A percentile compares a stretch with the other conserved stretches of the same genome.
phyloP scores from a whole-genome alignment of 2,329 filamentous ascomycete genomes.

The Trichoderma asperellum region DNA sequence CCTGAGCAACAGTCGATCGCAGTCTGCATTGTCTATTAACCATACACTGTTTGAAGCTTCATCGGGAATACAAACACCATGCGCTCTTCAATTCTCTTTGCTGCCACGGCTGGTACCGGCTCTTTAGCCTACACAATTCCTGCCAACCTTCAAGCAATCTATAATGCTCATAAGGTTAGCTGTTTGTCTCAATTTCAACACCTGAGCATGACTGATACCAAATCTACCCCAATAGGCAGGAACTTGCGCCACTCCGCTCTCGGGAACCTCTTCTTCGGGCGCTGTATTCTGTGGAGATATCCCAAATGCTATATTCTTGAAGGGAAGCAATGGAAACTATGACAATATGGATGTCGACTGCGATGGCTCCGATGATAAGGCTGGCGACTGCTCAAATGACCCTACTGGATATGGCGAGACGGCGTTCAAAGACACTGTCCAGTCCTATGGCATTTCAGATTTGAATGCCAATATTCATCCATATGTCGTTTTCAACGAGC shows the following conservation, averaged over 20 bases:
- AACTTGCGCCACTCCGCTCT: slow-evolving; percentile 34
- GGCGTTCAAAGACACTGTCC: slow-evolving; percentile 45
- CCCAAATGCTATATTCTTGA: slow-evolving; percentile 31
- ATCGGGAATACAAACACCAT: slow-evolving; percentile 1
- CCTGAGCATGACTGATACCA: not conserved
- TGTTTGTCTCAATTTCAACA: too few species aligned
- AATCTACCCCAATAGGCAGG: slow-evolving; percentile 36
- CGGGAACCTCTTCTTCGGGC: slow-evolving; percentile 27
- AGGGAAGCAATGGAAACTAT: slow-evolving; percentile 21
- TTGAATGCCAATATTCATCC: slow-evolving; percentile 51
- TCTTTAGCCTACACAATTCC: slow-evolving; percentile 28
- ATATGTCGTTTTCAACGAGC: slow-evolving; percentile 53
- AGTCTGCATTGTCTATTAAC: not conserved
- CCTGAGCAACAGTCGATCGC: not conserved
- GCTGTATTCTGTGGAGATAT: slow-evolving; percentile 40
- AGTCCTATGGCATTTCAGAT: slow-evolving; percentile 41
- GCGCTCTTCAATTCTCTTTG: slow-evolving; percentile 27
- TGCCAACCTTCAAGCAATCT: slow-evolving; percentile 29
- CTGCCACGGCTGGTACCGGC: slow-evolving; percentile 25
- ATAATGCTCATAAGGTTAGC: slow-evolving; percentile 31
- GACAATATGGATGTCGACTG: slow-evolving; percentile 58
- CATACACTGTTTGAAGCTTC: not conserved
- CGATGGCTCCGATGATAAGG: slow-evolving; percentile 46
- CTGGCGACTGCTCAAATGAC: slow-evolving; percentile 45
- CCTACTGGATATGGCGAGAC: slow-evolving; percentile 46